These are phyloP conservation scores for Apiospora marii DNA, from an alignment of 2,329 filamentous ascomycete genomes.

Conservation along the genomic window DNA sequence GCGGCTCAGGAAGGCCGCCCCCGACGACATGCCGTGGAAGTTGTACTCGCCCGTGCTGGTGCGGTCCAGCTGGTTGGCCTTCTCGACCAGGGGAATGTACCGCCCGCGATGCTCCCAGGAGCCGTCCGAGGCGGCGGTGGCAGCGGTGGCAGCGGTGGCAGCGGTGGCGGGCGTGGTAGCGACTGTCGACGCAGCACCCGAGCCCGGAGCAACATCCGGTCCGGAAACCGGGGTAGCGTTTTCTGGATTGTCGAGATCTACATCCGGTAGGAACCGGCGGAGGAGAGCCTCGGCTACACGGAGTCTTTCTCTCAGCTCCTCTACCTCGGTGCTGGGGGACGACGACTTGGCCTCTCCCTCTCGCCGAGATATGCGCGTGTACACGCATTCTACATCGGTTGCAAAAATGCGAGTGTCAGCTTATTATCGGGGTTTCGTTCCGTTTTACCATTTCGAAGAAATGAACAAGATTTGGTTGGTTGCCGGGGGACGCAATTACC, in stretches of 20 bases:
- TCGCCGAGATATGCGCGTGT: not conserved
- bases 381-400: not conserved
- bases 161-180: not conserved
- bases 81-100: conserved; percentile 24
- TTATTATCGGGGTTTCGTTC: not conserved
- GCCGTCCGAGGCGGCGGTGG: not conserved
- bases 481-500: not conserved
- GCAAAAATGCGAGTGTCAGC: not conserved
- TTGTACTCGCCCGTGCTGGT: conserved; percentile 27
- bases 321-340: too few relatives aligned
- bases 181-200: not conserved
- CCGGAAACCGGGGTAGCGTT: not conserved
- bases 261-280: conserved; percentile 14
- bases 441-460: not conserved
- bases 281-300: conserved; percentile 26
- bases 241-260: conserved; percentile 7
- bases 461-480: not conserved
- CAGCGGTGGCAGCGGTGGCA: not conserved
- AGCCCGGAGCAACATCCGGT: not conserved
- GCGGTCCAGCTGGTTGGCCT: conserved; percentile 25
- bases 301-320: conserved; percentile 22
- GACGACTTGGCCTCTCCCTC: not conserved
- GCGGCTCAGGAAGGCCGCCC: conserved; percentile 28
- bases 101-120: not conserved
- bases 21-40: conserved; percentile 28